Base-by-base conservation (phyloP, 164 flowering plant species). In the Macadamia integrifolia region DNA sequence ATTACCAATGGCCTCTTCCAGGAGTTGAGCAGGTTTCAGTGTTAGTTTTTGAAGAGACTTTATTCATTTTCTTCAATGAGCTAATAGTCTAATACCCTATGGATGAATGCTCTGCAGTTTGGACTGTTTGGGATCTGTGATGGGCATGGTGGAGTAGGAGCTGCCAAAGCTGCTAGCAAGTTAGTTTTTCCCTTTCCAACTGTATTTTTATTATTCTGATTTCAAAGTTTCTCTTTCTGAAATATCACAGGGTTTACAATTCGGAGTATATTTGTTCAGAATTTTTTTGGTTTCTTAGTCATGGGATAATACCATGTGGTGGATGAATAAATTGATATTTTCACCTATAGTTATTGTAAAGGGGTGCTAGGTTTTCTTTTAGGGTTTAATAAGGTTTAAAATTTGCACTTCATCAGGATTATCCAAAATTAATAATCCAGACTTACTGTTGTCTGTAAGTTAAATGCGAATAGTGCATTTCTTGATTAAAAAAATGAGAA, bases 131-230 rank as follows among this genome's bases (percentile, higher is more conserved):
- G 92, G 44, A 85, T 95, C 52, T 92, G 92, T 79, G 99, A 92
- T 83, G 99, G 99, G 66, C 99, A 95, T 87, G 95, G 98, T 64
- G 99, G 99, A 70, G 84, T 78, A 53, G 90, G 61, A 63, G 99
- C 98, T 78, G 93, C 98, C 29, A 83, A 85, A 76, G 77, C 87
- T 79, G 97, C 92, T 58, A 89, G 92, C 90, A 84, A 81, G 99
- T 94, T 56, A 84, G 90, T 81, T 77, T 12, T 67, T 49, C 13
- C 32, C 5, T 29, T 58, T 72, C 30, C 58, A 48, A 28, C 14
- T 53, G 35, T 52, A 13, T 42, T 56, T 71, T 62, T 55, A 14
- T 69, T 29, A 57, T 60, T 10, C 53, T 17, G 32, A 61, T 44
- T 2, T 42, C 56, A 18, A 44, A 58, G 23, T 23, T 43, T 11